A percentile compares a stretch with the other conserved stretches of the same genome.
phyloP scores from a whole-genome alignment of 2,329 filamentous ascomycete genomes.

The Penicillium olsonii region DNA sequence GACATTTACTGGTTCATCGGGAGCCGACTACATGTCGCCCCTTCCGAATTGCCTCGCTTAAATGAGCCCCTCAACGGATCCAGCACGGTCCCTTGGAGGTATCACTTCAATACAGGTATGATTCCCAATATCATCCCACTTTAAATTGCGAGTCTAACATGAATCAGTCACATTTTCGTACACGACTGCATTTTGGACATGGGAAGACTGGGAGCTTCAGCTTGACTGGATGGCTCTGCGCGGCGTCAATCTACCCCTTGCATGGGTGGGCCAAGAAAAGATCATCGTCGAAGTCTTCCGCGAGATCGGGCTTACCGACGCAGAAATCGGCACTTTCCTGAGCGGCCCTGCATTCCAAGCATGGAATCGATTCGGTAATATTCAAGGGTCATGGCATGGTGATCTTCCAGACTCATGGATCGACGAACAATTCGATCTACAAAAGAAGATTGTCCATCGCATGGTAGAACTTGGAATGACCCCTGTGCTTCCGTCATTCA shows the following conservation, averaged over 20 bases:
- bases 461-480: slow-evolving; percentile 58
- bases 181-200: slow-evolving; percentile 54
- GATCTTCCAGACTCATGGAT: slow-evolving; percentile 50
- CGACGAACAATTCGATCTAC: slow-evolving; percentile 49
- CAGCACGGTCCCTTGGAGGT: slow-evolving; percentile 50
- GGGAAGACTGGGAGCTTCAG: slow-evolving; percentile 56
- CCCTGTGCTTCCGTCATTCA: slow-evolving; percentile 54
- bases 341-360: slow-evolving; percentile 55
- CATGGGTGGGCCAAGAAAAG: slow-evolving; percentile 56
- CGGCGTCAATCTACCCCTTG: slow-evolving; percentile 55
- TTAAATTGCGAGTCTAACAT: background rate
- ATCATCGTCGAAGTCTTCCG: slow-evolving; percentile 52
- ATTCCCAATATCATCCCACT: background rate
- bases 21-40: slow-evolving; percentile 40
- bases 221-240: slow-evolving; percentile 56
- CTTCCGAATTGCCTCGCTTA: slow-evolving; percentile 31
- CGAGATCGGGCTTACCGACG: slow-evolving; percentile 47
- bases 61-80: slow-evolving; percentile 39
- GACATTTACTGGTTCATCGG: slow-evolving; percentile 54
- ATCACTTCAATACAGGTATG: slow-evolving; percentile 54
- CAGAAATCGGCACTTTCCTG: slow-evolving; percentile 50
- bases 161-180: slow-evolving; percentile 54
- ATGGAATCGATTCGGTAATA: slow-evolving; percentile 59
- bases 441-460: slow-evolving; percentile 51
- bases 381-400: slow-evolving; percentile 53